Conservation (phyloP, 2,329 filamentous ascomycete genomes). For the Fusarium marasasianum region DNA sequence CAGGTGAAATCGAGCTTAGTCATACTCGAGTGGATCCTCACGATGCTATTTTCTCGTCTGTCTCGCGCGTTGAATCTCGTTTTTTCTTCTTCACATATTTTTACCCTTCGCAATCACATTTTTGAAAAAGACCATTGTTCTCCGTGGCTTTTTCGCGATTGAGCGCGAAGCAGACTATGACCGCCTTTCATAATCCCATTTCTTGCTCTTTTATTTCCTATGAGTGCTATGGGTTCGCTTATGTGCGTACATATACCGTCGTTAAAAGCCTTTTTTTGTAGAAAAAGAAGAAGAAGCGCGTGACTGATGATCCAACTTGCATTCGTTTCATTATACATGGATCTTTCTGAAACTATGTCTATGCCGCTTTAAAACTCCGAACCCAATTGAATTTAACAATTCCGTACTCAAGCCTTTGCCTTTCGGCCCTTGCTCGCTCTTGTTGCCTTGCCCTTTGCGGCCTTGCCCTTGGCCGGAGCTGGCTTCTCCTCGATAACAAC, state of each 20-base stretch:
- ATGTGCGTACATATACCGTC: conserved; percentile 64
- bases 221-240: conserved; percentile 69
- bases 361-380: conserved; percentile 41
- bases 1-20: conserved; percentile 31
- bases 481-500: conserved; percentile 40
- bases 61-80: conserved; percentile 1
- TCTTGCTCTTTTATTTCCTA: conserved; percentile 53
- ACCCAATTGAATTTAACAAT: conserved; percentile 30
- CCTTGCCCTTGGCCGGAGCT: conserved; percentile 48
- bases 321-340: conserved; percentile 44
- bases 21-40: conserved; percentile 32
- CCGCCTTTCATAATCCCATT: conserved; percentile 70
- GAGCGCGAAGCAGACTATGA: conserved; percentile 63
- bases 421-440: conserved; percentile 47
- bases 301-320: conserved; percentile 32
- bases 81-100: conserved; percentile 59
- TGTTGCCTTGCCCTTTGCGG: conserved; percentile 40
- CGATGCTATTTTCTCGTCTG: conserved; percentile 7
- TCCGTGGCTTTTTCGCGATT: conserved; percentile 56
- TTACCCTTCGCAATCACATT: conserved; percentile 51
- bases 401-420: conserved; percentile 49
- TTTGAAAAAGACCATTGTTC: conserved; percentile 45
- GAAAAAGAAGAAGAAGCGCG: background rate
- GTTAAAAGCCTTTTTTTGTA: background rate
- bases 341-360: conserved; percentile 39